These are phyloP conservation scores for Eucommia ulmoides DNA, from an alignment of 257 asterid genomes.

Conservation along the genomic window DNA sequence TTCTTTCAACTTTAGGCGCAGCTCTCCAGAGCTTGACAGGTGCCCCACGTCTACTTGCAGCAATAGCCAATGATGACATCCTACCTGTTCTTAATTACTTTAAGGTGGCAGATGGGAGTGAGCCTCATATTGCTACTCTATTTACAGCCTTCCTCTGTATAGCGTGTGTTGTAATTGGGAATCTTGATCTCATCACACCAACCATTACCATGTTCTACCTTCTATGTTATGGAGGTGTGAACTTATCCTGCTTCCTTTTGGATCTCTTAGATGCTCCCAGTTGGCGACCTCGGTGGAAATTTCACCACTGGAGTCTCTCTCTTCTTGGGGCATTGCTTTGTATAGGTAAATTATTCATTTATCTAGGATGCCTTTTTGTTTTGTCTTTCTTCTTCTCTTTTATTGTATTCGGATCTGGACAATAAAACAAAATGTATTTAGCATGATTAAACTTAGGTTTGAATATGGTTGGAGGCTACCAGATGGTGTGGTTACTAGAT, in stretches of 20 bases:
- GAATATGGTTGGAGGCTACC: too few species aligned
- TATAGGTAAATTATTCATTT: constrained; percentile 76
- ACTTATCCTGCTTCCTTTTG: constrained; percentile 91
- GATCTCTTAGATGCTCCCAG: constrained; percentile 99
- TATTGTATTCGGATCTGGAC: too few species aligned
- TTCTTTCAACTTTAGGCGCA: constrained; percentile 97
- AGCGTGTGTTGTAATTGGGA: constrained; percentile 86
- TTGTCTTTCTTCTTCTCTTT: too few species aligned
- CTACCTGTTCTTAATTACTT: constrained; percentile 91
- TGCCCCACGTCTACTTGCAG: constrained; percentile 98
- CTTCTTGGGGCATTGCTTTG: constrained; percentile 89
- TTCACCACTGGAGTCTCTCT: constrained; percentile 99
- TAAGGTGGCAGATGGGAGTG: constrained; percentile 78
- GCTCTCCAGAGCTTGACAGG: constrained; percentile 97
- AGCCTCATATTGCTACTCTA: constrained; percentile 85
- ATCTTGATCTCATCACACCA: constrained; percentile 91
- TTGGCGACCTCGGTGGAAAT: constrained; percentile 99
- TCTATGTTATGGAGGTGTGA: constrained; percentile 92
- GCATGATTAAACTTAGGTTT: too few species aligned
- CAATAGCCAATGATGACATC: constrained; percentile 97
- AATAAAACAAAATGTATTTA: too few species aligned
- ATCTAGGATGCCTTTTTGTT: too few species aligned
- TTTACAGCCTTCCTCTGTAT: constrained; percentile 94
- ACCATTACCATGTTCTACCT: constrained; percentile 96
- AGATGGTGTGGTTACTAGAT: too few species aligned